Evolutionary conservation across 768 basidiomycete genomes (phyloP).

Genomic region (Stropharia rugosoannulata): DNA sequence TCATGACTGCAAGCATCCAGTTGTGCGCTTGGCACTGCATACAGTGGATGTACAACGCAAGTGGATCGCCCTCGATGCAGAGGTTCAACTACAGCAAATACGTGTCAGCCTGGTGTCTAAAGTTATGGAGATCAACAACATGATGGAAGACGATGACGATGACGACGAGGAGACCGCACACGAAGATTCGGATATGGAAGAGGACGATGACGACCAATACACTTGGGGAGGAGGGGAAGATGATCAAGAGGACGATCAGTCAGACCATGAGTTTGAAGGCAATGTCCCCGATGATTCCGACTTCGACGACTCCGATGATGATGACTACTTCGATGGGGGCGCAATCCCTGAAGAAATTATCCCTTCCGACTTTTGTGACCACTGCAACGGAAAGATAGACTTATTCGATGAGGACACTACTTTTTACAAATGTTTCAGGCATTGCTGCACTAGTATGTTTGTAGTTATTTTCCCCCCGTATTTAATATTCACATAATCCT

Average conservation of each 20-base stretch:
- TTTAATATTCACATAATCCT: not conserved
- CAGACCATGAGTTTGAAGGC: too few relatives aligned
- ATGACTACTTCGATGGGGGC: not conserved
- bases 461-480: not conserved
- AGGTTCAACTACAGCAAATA: not conserved
- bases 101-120: not conserved
- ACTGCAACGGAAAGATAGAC: not conserved
- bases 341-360: not conserved
- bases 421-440: conserved; percentile 6
- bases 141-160: not conserved
- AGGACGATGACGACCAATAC: too few relatives aligned
- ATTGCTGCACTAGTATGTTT: not conserved
- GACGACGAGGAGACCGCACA: not conserved
- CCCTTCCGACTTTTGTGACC: not conserved
- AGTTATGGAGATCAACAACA: not conserved
- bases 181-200: not conserved
- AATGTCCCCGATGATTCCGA: not conserved
- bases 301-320: not conserved
- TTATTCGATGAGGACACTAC: not conserved
- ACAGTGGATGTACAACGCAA: not conserved
- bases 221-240: too few relatives aligned
- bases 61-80: not conserved
- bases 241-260: too few relatives aligned
- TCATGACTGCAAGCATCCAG: conserved; percentile 2
- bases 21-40: conserved; percentile 1